Evolutionary conservation across 805 yeast species (phyloP), one percentile per base, ranked within the genome.

Genomic region (Sugiyamaella marilandica): DNA sequence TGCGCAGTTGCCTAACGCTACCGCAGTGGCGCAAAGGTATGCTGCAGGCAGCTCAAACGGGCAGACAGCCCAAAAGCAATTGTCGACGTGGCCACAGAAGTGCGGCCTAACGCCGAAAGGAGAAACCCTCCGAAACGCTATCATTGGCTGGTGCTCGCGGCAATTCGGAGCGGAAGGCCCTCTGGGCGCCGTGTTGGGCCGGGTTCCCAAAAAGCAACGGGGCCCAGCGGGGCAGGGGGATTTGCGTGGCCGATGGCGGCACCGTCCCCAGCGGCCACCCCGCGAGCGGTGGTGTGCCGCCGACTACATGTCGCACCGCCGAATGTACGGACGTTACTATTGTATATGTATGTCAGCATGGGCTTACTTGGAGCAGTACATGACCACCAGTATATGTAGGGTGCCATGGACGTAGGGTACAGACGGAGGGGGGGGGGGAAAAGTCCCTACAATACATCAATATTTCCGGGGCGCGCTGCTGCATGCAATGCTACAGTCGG

Each of bases 401-500:
- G 43, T 11, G 16, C 24, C 24, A 24, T 39, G 43, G 43, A 39
- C 21, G 43, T 39, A 39, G 43, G 43, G 43, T 39, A 39, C 43
- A 39, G 13, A 21, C 43, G 24, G 24, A 10, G 21, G 43, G 41
- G 16, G 41, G 41, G 9, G 18, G 16, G 35, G 35, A 10, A 10
- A 10, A 14, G 37, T 3, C 16, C 16, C 37, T 14, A 34, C 5
- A 5, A 3, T 24, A 24, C 29, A 24, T 3, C 29, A 7, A 24
- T 34, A 14, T n/a, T 34, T 34, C 37, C 16, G 37, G 37, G 37
- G 37, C 16, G 37, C 37, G 37, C 37, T n/a, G 37, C 37, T n/a
- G 37, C 37, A 34, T 34, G 37, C 37, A 34, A 34, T 34, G 37
- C 37, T 14, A 34, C n/a, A n/a, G 37, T 24, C 29, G 29, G 29